Percentiles rank a stretch among this genome's conserved stretches.
These are phyloP conservation scores for Calonectria pseudoreteaudii DNA, from an alignment of 2,329 filamentous ascomycete species.

Conservation along the genomic window DNA sequence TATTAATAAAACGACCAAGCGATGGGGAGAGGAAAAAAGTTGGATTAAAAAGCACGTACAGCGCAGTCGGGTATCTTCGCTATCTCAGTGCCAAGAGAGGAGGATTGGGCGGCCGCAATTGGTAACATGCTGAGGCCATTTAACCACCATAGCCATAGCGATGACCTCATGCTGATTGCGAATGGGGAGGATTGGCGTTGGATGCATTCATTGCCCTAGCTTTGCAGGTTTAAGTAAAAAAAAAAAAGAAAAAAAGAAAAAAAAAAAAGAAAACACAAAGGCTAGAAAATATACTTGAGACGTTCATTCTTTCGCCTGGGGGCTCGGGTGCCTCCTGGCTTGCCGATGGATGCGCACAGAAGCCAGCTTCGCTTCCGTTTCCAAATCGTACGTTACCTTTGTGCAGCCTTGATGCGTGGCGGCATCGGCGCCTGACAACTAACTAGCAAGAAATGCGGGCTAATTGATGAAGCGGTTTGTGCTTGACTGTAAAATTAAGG, in stretches of 20 bases:
- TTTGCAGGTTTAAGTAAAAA: not conserved
- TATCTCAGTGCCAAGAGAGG: not conserved
- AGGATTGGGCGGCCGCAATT: not conserved
- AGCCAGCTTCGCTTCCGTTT: too few species aligned
- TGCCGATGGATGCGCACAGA: not conserved
- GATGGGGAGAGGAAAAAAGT: not conserved
- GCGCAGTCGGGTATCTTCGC: not conserved
- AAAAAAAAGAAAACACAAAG: not conserved
- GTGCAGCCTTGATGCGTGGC: not conserved
- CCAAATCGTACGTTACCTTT: not conserved
- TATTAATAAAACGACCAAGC: not conserved
- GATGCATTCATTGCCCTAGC: not conserved
- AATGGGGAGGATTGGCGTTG: not conserved
- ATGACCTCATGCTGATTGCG: not conserved
- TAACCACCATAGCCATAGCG: not conserved
- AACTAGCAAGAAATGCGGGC: not conserved
- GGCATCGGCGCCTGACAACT: not conserved
- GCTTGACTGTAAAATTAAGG: not conserved
- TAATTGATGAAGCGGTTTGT: not conserved
- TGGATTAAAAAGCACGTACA: not conserved
- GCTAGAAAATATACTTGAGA: not conserved
- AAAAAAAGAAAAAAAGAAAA: not conserved
- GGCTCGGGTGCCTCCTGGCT: not conserved
- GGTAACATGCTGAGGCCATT: not conserved
- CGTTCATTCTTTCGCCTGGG: not conserved